Percentiles rank a stretch among this genome's conserved stretches.
Evolutionary conservation across 192 early-diverging fungal species (phyloP).

Genomic region (Linnemannia elongata): DNA sequence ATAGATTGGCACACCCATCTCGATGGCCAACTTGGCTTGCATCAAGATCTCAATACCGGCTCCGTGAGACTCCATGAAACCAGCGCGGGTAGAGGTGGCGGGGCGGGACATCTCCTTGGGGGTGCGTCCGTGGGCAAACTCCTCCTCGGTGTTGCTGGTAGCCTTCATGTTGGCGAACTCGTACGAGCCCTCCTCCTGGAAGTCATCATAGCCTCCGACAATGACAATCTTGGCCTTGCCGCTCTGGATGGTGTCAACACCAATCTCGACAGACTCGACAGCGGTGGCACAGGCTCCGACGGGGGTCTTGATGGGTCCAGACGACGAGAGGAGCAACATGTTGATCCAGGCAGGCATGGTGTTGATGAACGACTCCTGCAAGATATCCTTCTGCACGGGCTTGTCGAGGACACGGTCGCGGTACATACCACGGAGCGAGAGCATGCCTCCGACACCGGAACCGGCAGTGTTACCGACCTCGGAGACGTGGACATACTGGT

Average conservation of each 20-base stretch:
- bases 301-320: constrained; percentile 94
- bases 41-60: constrained; percentile 92
- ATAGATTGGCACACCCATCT: constrained; percentile 94
- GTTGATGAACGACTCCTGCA: constrained; percentile 97
- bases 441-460: constrained; percentile 91
- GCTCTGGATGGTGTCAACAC: constrained; percentile 87
- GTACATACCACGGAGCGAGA: constrained; percentile 84
- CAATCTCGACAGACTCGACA: constrained; percentile 92
- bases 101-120: constrained; percentile 92
- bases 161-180: constrained; percentile 99
- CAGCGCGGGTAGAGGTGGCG: constrained; percentile 87
- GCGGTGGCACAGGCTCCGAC: constrained; percentile 96
- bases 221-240: constrained; percentile 95
- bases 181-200: constrained; percentile 92
- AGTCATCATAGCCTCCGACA: constrained; percentile 94
- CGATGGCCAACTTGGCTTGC: constrained; percentile 87
- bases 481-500: constrained; percentile 94
- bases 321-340: constrained; percentile 92
- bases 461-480: constrained; percentile 94
- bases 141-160: constrained; percentile 85
- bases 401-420: constrained; percentile 82
- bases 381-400: constrained; percentile 90
- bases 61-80: constrained; percentile 95
- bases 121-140: constrained; percentile 88
- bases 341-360: constrained; percentile 98